Base-by-base conservation (phyloP, 2,329 filamentous ascomycete species). In the Amauroascus verrucosus region DNA sequence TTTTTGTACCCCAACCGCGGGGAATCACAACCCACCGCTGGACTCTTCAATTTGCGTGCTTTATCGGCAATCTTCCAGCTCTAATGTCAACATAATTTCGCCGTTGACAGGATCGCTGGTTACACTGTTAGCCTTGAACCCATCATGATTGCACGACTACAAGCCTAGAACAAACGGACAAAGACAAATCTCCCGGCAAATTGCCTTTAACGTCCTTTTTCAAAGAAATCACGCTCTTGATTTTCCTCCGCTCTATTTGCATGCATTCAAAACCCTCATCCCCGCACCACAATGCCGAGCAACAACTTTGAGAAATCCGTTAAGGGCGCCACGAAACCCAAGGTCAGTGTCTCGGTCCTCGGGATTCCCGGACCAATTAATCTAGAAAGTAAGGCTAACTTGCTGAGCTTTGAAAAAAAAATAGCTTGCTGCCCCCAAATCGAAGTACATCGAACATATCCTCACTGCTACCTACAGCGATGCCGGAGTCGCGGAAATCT, bases 391-490 rank as follows among this genome's bases (percentile, higher is more conserved):
- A 18, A 13, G 6, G 26, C 51, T 53, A n/a, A 54, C 33, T 7
- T 32, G 11, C 3, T 11, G 45, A 18, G 16, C 5, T 45, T 28
- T 37, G 30, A 40, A 26, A 13, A 45, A 24, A 20, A 32, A 16
- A 35, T 65, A 94, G 88, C 86, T 90, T 72, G 93, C 93, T 61
- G 88, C 93, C 58, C 93, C 93, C 49, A 98, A 98, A 75, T 93
- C 91, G 54, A 98, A 98, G 74, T 98, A 97, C 75, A 94, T 98
- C 75, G 93, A 98, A 71, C 89, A 96, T 68, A 96, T 98, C 66
- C 80, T 98, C 54, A 80, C 96, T 61, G 91, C 93, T 58, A 98
- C 93, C 35, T 88, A 96, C 72, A 85, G 89, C 20, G 93, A 98
- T 72, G 86, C 88, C 51, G 93, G 91, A 61, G 88, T 98, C 56